Base-by-base conservation (phyloP, 345 rosid genomes). In the Brassica rapa region DNA sequence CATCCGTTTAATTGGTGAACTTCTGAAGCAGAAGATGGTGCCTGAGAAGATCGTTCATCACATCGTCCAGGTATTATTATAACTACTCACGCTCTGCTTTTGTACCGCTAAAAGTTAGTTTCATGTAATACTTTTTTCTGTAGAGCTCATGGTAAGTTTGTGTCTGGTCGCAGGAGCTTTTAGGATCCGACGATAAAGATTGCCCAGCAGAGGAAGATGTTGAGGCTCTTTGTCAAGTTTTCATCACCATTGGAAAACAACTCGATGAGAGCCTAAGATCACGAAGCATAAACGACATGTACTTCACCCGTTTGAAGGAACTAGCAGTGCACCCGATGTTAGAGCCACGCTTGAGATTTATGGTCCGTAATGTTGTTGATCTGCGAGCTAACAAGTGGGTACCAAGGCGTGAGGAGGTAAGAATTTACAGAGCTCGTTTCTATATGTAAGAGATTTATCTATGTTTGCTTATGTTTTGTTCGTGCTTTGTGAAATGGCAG, bases 331-430 rank as follows among this genome's bases (percentile, higher is more conserved):
- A 93, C 74, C 85, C 92, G 25, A 88, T 85, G 74, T 85, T 95
- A 35, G 91, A 79, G 2, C 85, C 88, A 1, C 88, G 97, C 6
- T 51, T 95, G 81, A 87, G 86, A 77, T 95, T 95, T 82, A 87
- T 89, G 98, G 87, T 95, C 68, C 86, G 89, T 37, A 88, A 91
- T 85, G 91, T 89, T 78, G 85, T 95, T 84, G 99, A 95, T 73
- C 83, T 88, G 71, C 92, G 98, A 39, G 41, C 85, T 19, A 89
- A 85, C 84, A 89, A 84, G 16, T 95, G 99, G 99, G 85, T 93
- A 74, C 98, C 97, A 12, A 84, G 98, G 76, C 93, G 97, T 29
- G 97, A 94, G 82, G 97, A 94, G 98, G 98, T 92, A 77, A 9
- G 72, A 57, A 37, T 19, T 60, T 5, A 30, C 14, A 59, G 16